Evolutionary conservation across 1,284 basidiomycete genomes (phyloP).

Genomic region (Tetrapyrgos nigripes): DNA sequence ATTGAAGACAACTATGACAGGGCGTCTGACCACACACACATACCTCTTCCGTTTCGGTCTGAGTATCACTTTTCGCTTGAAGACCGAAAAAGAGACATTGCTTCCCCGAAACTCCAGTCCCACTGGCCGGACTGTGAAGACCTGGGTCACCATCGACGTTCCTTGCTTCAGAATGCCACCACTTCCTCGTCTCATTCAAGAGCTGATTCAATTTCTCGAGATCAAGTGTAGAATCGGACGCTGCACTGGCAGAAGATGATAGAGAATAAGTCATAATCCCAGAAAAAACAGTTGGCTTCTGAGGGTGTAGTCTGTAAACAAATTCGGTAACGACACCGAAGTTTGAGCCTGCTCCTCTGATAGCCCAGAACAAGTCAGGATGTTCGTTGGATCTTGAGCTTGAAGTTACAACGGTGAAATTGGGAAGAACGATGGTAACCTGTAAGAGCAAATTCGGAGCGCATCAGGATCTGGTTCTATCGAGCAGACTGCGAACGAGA

Average conservation of each 20-base stretch:
- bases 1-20: no score
- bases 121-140: no score
- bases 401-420: no score
- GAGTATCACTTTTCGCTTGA: no score
- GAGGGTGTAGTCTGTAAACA: slow-evolving; percentile 53
- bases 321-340: slow-evolving; percentile 69
- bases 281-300: slow-evolving; percentile 49
- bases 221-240: slow-evolving; percentile 21
- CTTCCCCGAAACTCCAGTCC: no score
- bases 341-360: slow-evolving; percentile 65
- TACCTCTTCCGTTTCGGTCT: no score
- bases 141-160: slow-evolving; percentile 30
- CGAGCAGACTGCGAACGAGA: no score
- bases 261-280: slow-evolving; percentile 46
- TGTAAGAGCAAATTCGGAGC: neutral
- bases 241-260: no score
- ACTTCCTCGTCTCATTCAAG: slow-evolving; percentile 38
- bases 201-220: slow-evolving; percentile 35
- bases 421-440: neutral
- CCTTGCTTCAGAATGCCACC: slow-evolving; percentile 37
- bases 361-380: slow-evolving; percentile 62
- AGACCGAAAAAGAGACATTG: no score
- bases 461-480: no score
- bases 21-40: no score
- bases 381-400: neutral